Conservation (phyloP, 495 filamentous ascomycete species). For the Lasiosphaeria ovina region DNA sequence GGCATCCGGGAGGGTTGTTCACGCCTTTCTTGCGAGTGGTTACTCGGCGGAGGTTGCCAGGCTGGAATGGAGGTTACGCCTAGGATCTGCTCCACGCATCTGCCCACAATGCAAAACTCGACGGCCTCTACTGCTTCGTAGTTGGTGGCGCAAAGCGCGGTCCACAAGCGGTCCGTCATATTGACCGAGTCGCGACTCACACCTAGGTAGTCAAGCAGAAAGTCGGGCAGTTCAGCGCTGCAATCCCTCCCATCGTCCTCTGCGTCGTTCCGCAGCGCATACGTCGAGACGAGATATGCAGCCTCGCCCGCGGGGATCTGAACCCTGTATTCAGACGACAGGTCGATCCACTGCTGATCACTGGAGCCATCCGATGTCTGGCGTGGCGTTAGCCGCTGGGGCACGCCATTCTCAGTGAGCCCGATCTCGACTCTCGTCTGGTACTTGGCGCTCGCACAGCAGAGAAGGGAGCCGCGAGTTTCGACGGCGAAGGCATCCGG, state of each 20-base stretch:
- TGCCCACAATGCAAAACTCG: conserved; percentile 19
- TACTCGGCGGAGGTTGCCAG: not conserved
- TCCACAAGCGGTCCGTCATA: conserved; percentile 20
- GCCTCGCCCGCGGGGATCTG: conserved; percentile 7
- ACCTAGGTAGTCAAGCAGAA: conserved; percentile 15
- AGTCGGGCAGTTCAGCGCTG: not conserved
- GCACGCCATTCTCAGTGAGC: conserved; percentile 9
- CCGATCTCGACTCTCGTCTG: conserved; percentile 8
- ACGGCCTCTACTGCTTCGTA: conserved; percentile 20
- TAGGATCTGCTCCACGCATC: conserved; percentile 20
- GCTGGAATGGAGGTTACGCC: conserved; percentile 18
- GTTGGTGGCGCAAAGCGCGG: conserved; percentile 14
- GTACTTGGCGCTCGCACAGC: conserved; percentile 14
- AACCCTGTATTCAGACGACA: conserved; percentile 13
- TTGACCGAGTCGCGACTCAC: conserved; percentile 10
- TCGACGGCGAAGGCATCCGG: conserved; percentile 8
- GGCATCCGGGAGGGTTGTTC: not conserved
- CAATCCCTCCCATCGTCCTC: not conserved
- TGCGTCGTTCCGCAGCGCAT: conserved; percentile 7
- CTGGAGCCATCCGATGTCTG: not conserved
- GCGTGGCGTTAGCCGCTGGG: not conserved
- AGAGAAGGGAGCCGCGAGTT: not conserved
- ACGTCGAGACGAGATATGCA: conserved; percentile 14
- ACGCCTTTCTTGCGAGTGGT: not conserved
- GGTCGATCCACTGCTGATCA: conserved; percentile 10